Evolutionary conservation across 345 rosid genomes (phyloP).

Genomic region (Lepidium aucheri): DNA sequence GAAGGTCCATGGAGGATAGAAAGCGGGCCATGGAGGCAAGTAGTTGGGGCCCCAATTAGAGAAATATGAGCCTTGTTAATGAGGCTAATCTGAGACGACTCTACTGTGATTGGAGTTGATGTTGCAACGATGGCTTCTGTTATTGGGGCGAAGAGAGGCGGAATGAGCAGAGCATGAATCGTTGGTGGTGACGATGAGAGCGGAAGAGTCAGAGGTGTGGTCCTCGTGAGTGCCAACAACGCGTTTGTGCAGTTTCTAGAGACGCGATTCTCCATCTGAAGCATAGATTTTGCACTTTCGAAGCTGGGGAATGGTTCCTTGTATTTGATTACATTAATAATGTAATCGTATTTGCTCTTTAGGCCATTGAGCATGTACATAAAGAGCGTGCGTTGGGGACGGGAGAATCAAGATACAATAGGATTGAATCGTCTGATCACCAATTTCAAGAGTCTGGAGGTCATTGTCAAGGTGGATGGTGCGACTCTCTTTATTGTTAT

Average conservation of each 20-base stretch:
- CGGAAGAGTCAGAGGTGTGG: no score
- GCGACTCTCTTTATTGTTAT: not conserved
- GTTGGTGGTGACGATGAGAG: no score
- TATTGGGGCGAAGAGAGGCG: no score
- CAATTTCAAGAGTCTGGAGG: fast-evolving
- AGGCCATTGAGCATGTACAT: not conserved
- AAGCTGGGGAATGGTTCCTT: not conserved
- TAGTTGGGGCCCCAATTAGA: no score
- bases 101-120: not conserved
- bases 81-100: no score
- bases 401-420: not conserved
- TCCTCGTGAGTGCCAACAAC: no score
- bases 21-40: no score
- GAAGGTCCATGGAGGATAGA: no score
- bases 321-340: not conserved
- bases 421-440: not conserved
- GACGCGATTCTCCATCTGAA: not conserved
- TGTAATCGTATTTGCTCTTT: not conserved
- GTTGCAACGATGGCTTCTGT: no score
- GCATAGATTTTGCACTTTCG: not conserved
- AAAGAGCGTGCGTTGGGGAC: not conserved
- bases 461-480: not conserved
- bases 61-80: no score
- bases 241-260: not conserved
- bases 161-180: no score